Percentiles rank a stretch among this genome's conserved stretches.
Evolutionary conservation across 306 rosid genomes (phyloP).

Genomic region (Quercus gilva): DNA sequence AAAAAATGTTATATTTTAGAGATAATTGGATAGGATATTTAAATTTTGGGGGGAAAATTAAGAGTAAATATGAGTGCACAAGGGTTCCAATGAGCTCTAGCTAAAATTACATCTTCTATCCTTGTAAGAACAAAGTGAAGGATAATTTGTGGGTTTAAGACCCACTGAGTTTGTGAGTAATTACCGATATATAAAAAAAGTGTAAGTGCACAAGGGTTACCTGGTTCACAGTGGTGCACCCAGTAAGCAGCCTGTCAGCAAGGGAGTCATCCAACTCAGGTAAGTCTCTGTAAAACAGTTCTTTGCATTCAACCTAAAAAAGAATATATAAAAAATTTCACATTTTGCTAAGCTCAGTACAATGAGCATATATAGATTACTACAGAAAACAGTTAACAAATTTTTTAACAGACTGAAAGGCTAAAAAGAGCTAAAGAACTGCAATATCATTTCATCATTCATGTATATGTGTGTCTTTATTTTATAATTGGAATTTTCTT

Average conservation of each 20-base stretch:
- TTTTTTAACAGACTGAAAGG: not conserved
- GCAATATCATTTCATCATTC: not conserved
- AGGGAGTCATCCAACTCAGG: constrained; percentile 78
- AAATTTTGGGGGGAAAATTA: not conserved
- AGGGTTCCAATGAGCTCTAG: not conserved
- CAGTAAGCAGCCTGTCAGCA: constrained; percentile 81
- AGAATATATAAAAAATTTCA: constrained; percentile 16
- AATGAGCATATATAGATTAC: constrained; percentile 1
- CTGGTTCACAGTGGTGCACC: constrained; percentile 76
- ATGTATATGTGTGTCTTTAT: not conserved
- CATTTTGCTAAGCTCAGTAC: not conserved
- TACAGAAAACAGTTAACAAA: not conserved
- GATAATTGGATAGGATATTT: constrained; percentile 17
- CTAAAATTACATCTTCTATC: no score
- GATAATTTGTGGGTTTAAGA: no score
- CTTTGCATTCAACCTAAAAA: constrained; percentile 88
- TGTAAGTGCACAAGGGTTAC: constrained; percentile 29
- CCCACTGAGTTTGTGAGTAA: no score
- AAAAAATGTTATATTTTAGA: constrained; percentile 13
- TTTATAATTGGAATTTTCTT: not conserved
- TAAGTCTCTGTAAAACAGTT: constrained; percentile 88
- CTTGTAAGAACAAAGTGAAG: no score
- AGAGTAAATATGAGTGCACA: not conserved
- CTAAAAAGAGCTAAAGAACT: not conserved
- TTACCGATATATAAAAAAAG: not conserved